Evolutionary conservation across 305 asterid genomes (phyloP).

Genomic region (Fraxinus greggii): DNA sequence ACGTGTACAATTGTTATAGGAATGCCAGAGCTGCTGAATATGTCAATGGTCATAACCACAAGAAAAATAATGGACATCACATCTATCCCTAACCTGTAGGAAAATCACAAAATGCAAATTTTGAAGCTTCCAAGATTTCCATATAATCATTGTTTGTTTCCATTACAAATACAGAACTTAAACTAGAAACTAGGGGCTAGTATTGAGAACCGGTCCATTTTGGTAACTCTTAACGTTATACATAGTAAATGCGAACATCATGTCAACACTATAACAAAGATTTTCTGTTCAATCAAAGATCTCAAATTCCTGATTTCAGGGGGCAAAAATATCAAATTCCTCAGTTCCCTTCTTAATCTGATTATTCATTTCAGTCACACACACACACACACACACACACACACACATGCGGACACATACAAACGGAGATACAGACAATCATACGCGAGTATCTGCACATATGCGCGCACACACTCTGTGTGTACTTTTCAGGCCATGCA

Average conservation of each 20-base stretch:
- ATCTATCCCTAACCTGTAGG: neutral
- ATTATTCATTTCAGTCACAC: constrained; percentile 14
- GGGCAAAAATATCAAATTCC: neutral
- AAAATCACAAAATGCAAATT: neutral
- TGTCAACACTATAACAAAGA: neutral
- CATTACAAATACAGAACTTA: neutral
- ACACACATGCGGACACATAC: neutral
- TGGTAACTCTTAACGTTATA: neutral
- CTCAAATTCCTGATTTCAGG: neutral
- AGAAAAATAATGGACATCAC: neutral
- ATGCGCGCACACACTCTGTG: neutral
- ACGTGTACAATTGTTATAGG: neutral
- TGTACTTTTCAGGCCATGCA: constrained; percentile 28
- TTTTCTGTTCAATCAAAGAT: neutral
- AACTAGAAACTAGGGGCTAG: neutral
- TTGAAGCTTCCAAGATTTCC: neutral
- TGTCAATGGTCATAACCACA: neutral
- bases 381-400: no score
- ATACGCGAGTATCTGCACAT: neutral
- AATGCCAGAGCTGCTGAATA: neutral
- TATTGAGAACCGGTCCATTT: neutral
- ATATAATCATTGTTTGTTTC: neutral
- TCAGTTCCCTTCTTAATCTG: neutral
- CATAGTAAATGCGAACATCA: neutral
- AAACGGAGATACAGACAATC: neutral